Conservation (phyloP, 2,329 filamentous ascomycete genomes). For the Nigrospora osmanthi region DNA sequence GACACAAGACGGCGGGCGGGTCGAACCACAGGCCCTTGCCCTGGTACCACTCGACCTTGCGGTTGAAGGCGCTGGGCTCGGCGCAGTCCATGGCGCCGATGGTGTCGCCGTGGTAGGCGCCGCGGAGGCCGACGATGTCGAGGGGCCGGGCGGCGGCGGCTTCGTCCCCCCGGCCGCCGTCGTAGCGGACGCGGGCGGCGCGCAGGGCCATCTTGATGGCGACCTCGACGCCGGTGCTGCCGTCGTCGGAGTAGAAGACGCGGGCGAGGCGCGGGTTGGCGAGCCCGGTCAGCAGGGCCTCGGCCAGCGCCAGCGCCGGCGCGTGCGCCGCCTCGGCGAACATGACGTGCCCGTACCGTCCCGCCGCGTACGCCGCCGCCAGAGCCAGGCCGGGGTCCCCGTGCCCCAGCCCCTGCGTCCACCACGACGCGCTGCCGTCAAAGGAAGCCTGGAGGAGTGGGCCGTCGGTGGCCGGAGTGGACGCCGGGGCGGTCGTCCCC, state of each 20-base stretch:
- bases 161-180: slow-evolving; percentile 17
- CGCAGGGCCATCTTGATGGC: slow-evolving; percentile 79
- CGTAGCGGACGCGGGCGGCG: slow-evolving; percentile 57
- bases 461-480: background rate
- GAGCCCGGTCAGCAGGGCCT: slow-evolving; percentile 51
- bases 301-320: slow-evolving; percentile 63
- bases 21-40: slow-evolving; percentile 77
- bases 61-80: slow-evolving; percentile 69
- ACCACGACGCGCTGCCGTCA: slow-evolving; percentile 83
- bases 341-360: slow-evolving; percentile 83
- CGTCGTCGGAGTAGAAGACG: slow-evolving; percentile 78
- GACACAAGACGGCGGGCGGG: slow-evolving; percentile 62
- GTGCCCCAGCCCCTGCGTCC: slow-evolving; percentile 83
- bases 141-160: slow-evolving; percentile 54
- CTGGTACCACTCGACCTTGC: slow-evolving; percentile 80
- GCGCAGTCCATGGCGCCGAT: slow-evolving; percentile 84
- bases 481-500: slow-evolving; percentile 3
- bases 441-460: slow-evolving; percentile 56
- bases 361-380: slow-evolving; percentile 72
- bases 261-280: slow-evolving; percentile 58
- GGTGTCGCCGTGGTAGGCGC: slow-evolving; percentile 81
- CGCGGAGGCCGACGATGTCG: slow-evolving; percentile 66
- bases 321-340: slow-evolving; percentile 75
- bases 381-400: slow-evolving; percentile 65
- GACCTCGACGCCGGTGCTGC: slow-evolving; percentile 77